These are phyloP conservation scores for Uncinocarpus reesii DNA, from an alignment of 2,329 filamentous ascomycete species.

Conservation along the genomic window DNA sequence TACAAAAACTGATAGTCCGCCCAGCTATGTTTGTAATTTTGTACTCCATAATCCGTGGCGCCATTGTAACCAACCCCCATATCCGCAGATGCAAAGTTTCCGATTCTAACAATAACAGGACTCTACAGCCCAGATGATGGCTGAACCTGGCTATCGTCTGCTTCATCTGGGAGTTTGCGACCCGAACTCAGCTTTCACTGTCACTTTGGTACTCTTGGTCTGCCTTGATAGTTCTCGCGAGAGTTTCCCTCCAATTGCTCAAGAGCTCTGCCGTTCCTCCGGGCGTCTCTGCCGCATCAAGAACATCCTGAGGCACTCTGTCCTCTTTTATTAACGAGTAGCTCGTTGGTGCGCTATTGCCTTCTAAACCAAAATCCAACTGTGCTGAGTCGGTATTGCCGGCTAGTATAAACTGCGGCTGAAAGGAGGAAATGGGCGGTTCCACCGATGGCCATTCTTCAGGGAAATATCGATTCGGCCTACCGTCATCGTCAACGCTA, in stretches of 20 bases:
- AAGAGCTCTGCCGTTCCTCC: constrained; percentile 74
- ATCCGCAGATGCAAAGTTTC: background rate
- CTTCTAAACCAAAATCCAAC: constrained; percentile 44
- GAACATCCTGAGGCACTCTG: constrained; percentile 72
- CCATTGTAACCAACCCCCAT: background rate
- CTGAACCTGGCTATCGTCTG: background rate
- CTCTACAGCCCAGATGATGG: background rate
- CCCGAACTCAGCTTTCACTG: constrained; percentile 15
- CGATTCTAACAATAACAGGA: background rate
- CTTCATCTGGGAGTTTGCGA: background rate
- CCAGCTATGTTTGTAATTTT: background rate
- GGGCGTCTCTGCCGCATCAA: constrained; percentile 59
- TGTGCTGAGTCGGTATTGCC: constrained; percentile 78
- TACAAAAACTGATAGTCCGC: no score
- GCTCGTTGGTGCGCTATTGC: constrained; percentile 47
- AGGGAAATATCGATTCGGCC: background rate
- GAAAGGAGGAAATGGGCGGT: constrained; percentile 32
- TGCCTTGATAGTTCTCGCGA: constrained; percentile 35
- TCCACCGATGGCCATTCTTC: background rate
- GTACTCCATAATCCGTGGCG: background rate
- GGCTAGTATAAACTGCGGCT: constrained; percentile 62
- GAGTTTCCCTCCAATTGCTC: constrained; percentile 58
- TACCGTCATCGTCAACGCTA: background rate
- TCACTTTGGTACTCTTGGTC: constrained; percentile 29
- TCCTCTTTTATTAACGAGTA: constrained; percentile 6